Percentiles rank a stretch among this genome's conserved stretches.
These are phyloP conservation scores for Cardamine occulta DNA, from an alignment of 345 rosid species.

Conservation along the genomic window DNA sequence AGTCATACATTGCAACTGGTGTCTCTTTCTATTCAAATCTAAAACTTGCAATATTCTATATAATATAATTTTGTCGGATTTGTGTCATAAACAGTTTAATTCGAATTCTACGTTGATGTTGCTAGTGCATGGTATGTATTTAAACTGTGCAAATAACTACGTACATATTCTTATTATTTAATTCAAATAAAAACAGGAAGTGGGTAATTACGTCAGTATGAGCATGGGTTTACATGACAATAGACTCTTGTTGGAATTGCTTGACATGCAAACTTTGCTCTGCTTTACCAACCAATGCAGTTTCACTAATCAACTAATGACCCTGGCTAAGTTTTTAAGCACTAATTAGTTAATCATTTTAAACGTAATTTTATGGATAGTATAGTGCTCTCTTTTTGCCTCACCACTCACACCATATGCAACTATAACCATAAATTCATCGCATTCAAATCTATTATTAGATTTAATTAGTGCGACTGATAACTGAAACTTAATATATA, in stretches of 20 bases:
- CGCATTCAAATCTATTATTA: slow-evolving; percentile 12
- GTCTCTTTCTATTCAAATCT: background rate
- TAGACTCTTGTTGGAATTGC: slow-evolving; percentile 29
- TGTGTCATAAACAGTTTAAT: background rate
- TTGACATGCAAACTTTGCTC: slow-evolving; percentile 41
- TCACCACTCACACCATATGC: slow-evolving; percentile 35
- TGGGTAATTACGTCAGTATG: slow-evolving; percentile 41
- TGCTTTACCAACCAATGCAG: slow-evolving; percentile 24
- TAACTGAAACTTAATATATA: background rate
- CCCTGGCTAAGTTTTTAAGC: slow-evolving; percentile 9
- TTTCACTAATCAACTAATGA: slow-evolving; percentile 22
- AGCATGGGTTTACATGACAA: slow-evolving; percentile 37
- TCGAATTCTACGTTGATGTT: background rate
- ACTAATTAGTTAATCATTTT: slow-evolving; percentile 29
- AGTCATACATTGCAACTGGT: background rate
- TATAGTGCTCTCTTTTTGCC: background rate
- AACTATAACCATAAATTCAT: slow-evolving; percentile 34
- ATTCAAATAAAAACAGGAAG: slow-evolving; percentile 13
- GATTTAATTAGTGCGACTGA: background rate
- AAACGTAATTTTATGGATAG: slow-evolving; percentile 1
- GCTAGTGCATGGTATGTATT: slow-evolving; percentile 13
- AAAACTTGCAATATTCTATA: background rate
- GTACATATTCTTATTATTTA: background rate
- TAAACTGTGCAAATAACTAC: background rate
- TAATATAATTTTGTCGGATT: background rate